A percentile compares a stretch with the other conserved stretches of the same genome.
phyloP scores from a whole-genome alignment of 2,329 filamentous ascomycete species.

The Alternaria sp. region DNA sequence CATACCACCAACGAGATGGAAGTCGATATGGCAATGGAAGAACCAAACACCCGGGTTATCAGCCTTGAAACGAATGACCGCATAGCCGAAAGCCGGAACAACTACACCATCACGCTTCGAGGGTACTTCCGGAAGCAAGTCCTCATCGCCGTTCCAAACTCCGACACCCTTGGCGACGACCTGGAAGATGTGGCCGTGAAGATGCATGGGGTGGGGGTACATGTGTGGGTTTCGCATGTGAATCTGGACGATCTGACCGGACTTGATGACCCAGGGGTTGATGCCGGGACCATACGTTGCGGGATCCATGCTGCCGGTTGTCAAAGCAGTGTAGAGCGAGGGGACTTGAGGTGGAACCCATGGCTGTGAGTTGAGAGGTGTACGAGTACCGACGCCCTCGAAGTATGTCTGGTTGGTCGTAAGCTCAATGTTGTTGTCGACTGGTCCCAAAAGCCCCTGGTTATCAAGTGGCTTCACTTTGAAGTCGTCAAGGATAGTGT shows the following conservation, averaged over 20 bases:
- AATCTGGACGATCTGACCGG: constrained; percentile 50
- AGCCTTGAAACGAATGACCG: constrained; percentile 61
- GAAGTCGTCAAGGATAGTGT: constrained; percentile 72
- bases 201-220: constrained; percentile 48
- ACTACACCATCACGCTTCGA: constrained; percentile 39
- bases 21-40: constrained; percentile 47
- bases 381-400: constrained; percentile 62
- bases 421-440: constrained; percentile 69
- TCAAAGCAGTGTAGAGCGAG: constrained; percentile 76
- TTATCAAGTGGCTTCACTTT: constrained; percentile 73
- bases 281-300: constrained; percentile 35
- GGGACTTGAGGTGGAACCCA: constrained; percentile 78
- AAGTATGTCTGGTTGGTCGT: constrained; percentile 66
- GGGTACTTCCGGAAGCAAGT: constrained; percentile 26
- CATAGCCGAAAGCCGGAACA: constrained; percentile 40
- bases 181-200: constrained; percentile 65
- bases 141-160: constrained; percentile 32
- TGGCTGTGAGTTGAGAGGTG: constrained; percentile 67
- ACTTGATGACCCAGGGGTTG: constrained; percentile 43
- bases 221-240: constrained; percentile 45
- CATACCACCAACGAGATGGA: constrained; percentile 45
- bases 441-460: constrained; percentile 64
- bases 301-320: constrained; percentile 59
- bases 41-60: constrained; percentile 60
- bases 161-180: constrained; percentile 53